phyloP scores from a whole-genome alignment of 2,329 filamentous ascomycete genomes.

The Neofusicoccum kwambonambiense region DNA sequence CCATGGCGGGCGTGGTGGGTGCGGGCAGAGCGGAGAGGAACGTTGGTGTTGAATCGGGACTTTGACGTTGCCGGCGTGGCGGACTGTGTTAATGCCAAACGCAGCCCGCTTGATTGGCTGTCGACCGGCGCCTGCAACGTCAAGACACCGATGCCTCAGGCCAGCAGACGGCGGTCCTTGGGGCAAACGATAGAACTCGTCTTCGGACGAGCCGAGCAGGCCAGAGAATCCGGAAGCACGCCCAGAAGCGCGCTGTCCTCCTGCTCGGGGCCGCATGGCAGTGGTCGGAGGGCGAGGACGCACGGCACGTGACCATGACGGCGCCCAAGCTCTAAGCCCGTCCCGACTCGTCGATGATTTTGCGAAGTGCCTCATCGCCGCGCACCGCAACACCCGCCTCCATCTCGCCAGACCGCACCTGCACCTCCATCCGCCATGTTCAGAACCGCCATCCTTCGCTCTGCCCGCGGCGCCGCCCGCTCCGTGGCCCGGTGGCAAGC shows the following conservation, averaged over 20 bases:
- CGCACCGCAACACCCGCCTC: slow-evolving; percentile 17
- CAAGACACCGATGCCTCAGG: background rate
- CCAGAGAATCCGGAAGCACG: background rate
- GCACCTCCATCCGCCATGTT: slow-evolving; percentile 65
- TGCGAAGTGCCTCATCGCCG: slow-evolving; percentile 19
- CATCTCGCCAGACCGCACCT: slow-evolving; percentile 26
- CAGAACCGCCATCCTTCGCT: slow-evolving; percentile 80
- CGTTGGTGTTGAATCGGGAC: slow-evolving; percentile 11
- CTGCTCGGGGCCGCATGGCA: background rate
- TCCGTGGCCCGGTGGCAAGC: slow-evolving; percentile 42
- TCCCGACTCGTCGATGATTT: slow-evolving; percentile 18
- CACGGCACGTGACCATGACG: slow-evolving; percentile 15
- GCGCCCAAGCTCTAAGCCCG: slow-evolving; percentile 16
- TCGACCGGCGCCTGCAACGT: background rate
- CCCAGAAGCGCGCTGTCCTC: background rate
- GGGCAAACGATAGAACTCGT: no score
- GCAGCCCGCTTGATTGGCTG: slow-evolving; percentile 4
- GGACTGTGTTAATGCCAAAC: slow-evolving; percentile 1
- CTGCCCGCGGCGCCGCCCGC: slow-evolving; percentile 57
- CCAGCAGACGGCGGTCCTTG: background rate
- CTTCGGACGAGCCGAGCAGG: background rate
- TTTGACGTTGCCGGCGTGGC: slow-evolving; percentile 14
- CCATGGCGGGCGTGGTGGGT: slow-evolving; percentile 39
- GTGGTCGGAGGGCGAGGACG: background rate
- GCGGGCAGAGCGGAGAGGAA: slow-evolving; percentile 16